phyloP scores from a whole-genome alignment of 2,329 filamentous ascomycete species.

The Colletotrichum incanum region DNA sequence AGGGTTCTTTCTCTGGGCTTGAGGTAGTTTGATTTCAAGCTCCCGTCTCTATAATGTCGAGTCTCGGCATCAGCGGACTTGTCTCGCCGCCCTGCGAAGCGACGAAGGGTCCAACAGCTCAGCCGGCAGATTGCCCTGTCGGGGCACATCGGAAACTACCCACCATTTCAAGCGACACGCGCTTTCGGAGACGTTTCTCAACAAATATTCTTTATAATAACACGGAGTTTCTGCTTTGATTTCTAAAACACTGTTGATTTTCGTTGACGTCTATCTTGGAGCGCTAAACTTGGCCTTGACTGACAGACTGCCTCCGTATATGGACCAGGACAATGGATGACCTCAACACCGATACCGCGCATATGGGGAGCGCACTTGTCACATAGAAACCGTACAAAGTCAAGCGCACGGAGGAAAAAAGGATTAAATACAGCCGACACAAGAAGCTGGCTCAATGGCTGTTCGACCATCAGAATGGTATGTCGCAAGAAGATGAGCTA shows the following conservation, averaged over 20 bases:
- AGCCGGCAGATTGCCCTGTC: conserved; percentile 12
- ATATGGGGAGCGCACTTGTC: not conserved
- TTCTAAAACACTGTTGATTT: not conserved
- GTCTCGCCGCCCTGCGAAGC: conserved; percentile 16
- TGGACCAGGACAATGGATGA: not conserved
- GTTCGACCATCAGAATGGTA: conserved; percentile 12
- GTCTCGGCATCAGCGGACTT: not conserved
- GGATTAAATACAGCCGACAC: not conserved
- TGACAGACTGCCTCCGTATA: not conserved
- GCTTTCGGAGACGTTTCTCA: not conserved
- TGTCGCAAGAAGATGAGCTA: not conserved
- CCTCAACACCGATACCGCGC: not conserved
- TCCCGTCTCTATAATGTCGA: not conserved
- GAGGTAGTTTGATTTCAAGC: not conserved
- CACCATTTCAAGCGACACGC: conserved; percentile 8
- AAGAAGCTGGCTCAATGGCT: conserved; percentile 8
- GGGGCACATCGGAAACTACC: not conserved
- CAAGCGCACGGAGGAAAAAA: not conserved
- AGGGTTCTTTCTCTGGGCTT: not conserved
- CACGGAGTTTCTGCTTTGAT: no score
- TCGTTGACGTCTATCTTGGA: conserved; percentile 1
- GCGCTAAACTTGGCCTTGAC: not conserved
- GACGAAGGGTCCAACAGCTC: conserved; percentile 10
- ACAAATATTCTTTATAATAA: no score
- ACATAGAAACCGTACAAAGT: not conserved